These are phyloP conservation scores for Quercus lobata DNA, from an alignment of 331 rosid genomes.

Conservation along the genomic window DNA sequence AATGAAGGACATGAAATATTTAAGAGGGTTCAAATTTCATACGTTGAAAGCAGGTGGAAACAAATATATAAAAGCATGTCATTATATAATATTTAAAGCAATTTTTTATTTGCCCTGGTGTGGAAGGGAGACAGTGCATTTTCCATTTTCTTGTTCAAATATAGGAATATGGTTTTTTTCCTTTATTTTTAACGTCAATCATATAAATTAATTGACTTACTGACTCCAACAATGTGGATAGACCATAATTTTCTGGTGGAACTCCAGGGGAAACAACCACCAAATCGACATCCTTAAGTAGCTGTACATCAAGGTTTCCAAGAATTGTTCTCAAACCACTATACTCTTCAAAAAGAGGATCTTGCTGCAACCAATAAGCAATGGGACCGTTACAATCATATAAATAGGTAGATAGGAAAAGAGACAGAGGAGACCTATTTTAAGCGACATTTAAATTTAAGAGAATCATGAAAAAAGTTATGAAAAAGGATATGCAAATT, in stretches of 20 bases:
- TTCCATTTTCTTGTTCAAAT: neutral
- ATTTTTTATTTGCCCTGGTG: neutral
- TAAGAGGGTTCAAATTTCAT: neutral
- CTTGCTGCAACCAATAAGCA: slow-evolving; percentile 20
- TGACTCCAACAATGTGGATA: slow-evolving; percentile 12
- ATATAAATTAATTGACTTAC: neutral
- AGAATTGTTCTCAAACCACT: slow-evolving; percentile 25
- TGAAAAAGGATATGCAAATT: neutral
- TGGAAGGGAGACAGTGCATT: neutral
- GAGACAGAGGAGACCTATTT: too few relatives aligned
- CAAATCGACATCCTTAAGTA: slow-evolving; percentile 17
- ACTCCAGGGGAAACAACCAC: slow-evolving; percentile 39
- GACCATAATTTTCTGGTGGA: slow-evolving; percentile 15
- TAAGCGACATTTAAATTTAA: neutral
- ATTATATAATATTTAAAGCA: neutral
- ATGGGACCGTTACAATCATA: neutral
- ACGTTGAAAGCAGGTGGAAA: neutral
- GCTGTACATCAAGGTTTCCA: slow-evolving; percentile 17
- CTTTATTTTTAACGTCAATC: neutral
- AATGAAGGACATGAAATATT: neutral
- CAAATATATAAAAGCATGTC: neutral
- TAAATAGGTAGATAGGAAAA: too few relatives aligned
- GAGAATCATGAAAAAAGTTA: neutral
- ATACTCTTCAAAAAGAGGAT: slow-evolving; percentile 13
- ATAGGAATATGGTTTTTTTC: neutral